Conservation (phyloP, 1,284 basidiomycete genomes). For the Malassezia vespertilionis region DNA sequence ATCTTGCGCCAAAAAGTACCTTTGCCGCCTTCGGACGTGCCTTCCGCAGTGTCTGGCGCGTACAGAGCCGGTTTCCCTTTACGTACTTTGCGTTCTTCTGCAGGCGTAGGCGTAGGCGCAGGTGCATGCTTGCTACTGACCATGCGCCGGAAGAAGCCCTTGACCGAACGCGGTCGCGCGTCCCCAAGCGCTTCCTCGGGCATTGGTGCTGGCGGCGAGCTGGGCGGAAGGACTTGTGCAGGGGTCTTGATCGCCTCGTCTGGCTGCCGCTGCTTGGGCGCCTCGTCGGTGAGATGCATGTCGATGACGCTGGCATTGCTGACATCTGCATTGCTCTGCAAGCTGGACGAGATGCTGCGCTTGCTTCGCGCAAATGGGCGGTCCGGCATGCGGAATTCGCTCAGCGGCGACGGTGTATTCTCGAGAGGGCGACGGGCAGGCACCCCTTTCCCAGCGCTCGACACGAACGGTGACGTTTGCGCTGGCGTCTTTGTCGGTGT, state of each 20-base stretch:
- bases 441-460: slow-evolving; percentile 7
- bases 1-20: neutral
- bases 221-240: too few species aligned
- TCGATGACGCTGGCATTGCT: slow-evolving; percentile 49
- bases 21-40: neutral
- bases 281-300: slow-evolving; percentile 44
- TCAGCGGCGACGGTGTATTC: neutral
- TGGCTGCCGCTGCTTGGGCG: neutral
- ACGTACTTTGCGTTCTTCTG: neutral
- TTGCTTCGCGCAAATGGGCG: slow-evolving; percentile 25
- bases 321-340: slow-evolving; percentile 28
- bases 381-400: slow-evolving; percentile 30
- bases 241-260: too few species aligned
- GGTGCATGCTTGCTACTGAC: neutral
- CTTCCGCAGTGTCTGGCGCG: neutral
- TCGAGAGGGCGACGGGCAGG: too few species aligned
- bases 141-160: slow-evolving; percentile 10
- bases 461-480: neutral
- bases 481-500: too few species aligned
- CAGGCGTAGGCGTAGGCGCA: neutral
- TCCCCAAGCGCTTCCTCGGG: slow-evolving; percentile 19
- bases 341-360: neutral
- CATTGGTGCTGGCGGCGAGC: too few species aligned
- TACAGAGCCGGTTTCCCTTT: neutral
- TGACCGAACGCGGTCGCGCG: slow-evolving; percentile 20